Evolutionary conservation across 1,284 basidiomycete genomes (phyloP), one percentile per base, ranked within the genome.

Genomic region (Moesziomyces globuligerus): DNA sequence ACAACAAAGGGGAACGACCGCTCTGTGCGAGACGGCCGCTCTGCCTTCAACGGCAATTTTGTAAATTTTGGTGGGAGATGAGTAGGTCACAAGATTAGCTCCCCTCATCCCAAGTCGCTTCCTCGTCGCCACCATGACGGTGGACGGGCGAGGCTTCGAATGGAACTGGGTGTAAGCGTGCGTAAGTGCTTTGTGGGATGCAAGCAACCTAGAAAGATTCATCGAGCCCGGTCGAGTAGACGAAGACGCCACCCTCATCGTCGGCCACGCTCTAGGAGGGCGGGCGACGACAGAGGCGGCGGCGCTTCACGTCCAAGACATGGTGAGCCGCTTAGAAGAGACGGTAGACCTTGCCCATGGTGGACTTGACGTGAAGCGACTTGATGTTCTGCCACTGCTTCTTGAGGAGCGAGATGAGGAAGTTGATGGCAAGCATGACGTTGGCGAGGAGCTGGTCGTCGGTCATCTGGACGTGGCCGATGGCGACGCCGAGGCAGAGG

Each of bases 331-430:
- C 81, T 88, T 87, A 95, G 89, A 90, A 95, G 75, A 95, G 87
- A 77, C 94, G 93, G 83, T 94, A 86, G 70, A 94, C 92, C 87
- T 96, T 96, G 88, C 95, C 94, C 95, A 98, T 98, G 83, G 95
- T 95, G 79, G 89, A 89, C 89, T 99, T 99, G 87, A 99, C 90
- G 88, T 96, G 93, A 75, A 98, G 87, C 67, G 94, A 97, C 87
- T 94, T 95, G 86, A 98, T 91, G 87, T 98, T 99, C 86, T 98
- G 95, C 94, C 94, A 98, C 75, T 97, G 94, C 90, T 98, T 98
- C 90, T 98, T 98, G 84, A 99, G 90, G 65, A 99, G 87, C 39
- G 96, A 98, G 83, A 99, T 92, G 78, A 99, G 88, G 90, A 98
- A 99, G 90, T 99, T 99, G 88, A 99, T 95, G 85, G 93, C 51